phyloP scores from a whole-genome alignment of 2,329 filamentous ascomycete species.

The Pseudopyrenochaeta lycopersici region DNA sequence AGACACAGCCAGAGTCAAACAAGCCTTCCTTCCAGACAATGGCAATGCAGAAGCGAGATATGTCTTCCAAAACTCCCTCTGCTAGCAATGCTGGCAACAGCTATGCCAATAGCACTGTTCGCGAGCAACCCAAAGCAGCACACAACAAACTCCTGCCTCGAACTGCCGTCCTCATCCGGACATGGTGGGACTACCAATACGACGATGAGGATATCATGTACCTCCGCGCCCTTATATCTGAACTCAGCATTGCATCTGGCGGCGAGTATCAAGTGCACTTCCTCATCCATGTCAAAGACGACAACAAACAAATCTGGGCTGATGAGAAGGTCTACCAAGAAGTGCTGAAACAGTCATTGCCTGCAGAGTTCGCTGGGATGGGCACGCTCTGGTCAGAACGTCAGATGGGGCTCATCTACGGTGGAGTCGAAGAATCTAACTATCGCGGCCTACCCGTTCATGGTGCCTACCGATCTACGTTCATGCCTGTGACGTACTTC shows the following conservation, averaged over 20 bases:
- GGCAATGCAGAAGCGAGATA: constrained; percentile 37
- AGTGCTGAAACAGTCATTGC: constrained; percentile 63
- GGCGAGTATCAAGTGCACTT: constrained; percentile 87
- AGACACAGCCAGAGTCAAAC: constrained; percentile 42
- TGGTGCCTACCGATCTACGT: constrained; percentile 75
- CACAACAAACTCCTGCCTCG: constrained; percentile 59
- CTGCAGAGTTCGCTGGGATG: constrained; percentile 61
- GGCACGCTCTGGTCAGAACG: constrained; percentile 62
- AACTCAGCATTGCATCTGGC: constrained; percentile 78
- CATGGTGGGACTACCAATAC: constrained; percentile 83
- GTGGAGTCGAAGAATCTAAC: constrained; percentile 58
- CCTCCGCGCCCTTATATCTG: constrained; percentile 80
- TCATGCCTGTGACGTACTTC: constrained; percentile 96
- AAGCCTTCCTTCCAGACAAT: constrained; percentile 54
- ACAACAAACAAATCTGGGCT: constrained; percentile 81
- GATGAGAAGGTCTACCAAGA: constrained; percentile 77
- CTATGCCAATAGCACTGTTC: constrained; percentile 20
- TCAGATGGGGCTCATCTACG: constrained; percentile 65
- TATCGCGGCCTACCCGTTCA: constrained; percentile 72
- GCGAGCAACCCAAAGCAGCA: constrained; percentile 28
- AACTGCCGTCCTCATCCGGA: constrained; percentile 82
- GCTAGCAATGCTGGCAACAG: constrained; percentile 6
- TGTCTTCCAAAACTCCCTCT: not conserved
- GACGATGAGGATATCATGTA: constrained; percentile 82
- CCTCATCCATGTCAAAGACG: constrained; percentile 83